Base-by-base conservation (phyloP, 1,284 basidiomycete species). In the Moesziomyces sp. region DNA sequence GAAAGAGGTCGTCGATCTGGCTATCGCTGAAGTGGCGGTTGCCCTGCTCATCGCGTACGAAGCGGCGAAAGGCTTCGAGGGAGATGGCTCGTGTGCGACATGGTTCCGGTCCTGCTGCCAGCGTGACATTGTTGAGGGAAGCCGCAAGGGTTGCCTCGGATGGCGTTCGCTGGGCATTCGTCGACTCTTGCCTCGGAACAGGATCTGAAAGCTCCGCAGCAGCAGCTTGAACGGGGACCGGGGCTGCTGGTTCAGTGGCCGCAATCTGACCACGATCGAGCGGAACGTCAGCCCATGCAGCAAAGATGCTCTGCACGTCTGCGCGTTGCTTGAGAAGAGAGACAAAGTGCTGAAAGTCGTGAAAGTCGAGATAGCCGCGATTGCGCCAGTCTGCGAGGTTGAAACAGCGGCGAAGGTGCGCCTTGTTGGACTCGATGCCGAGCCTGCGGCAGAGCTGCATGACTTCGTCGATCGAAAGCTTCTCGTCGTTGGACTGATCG, bases 271-370 rank as follows among this genome's bases (percentile, higher is more conserved):
- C 30, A 11, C 35, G 55, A 21, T 55, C 34, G 7, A 66, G 43
- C 3, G 52, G 46, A 18, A 55, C 45, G 50, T 79, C 78, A 0
- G 78, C 76, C 70, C 66, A 62, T 11, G 50, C 49, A 3, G 59
- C 52, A 61, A 84, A 84, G 54, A 86, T 82, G 2, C 86, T 79
- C 53, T 92, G 90, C 3, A 98, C 85, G 71, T 98, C 96, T 0
- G 91, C 90, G 21, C 95, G 88, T 2, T 88, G 87, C 82, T 96
- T 96, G 55, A 97, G 87, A 8, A 91, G 86, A 80, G 91, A 92
- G 73, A 97, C 92, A 69, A 98, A 94, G 16, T 87, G 86, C 69
- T 91, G 91, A 82, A 98, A 98, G 66, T 92, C 91, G 3, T 88
- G 82, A 81, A 95, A 94, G 84, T 94, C 90, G 43, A 99, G 89